A percentile compares a stretch with the other conserved stretches of the same genome.
These are phyloP conservation scores for Phytophthora podocarpi DNA, from an alignment of 352 stramenopile genomes.

Conservation along the genomic window DNA sequence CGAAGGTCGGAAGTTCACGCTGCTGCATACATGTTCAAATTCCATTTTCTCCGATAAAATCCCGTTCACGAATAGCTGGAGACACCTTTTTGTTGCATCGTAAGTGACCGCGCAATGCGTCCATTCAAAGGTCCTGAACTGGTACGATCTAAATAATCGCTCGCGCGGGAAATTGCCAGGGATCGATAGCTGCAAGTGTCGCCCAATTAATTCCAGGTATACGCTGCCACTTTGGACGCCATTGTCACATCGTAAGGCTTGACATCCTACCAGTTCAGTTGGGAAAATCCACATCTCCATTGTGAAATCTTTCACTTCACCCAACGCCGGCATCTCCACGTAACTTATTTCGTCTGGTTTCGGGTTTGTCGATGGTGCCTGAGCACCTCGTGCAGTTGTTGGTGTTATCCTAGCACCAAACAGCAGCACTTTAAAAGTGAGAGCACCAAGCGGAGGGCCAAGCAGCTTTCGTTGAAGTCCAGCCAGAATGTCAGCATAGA, in stretches of 20 bases:
- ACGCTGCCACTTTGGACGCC: slow-evolving; percentile 70
- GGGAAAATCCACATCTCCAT: slow-evolving; percentile 86
- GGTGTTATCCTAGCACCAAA: slow-evolving; percentile 52
- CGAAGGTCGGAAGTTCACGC: slow-evolving; percentile 55
- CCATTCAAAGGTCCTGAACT: slow-evolving; percentile 71
- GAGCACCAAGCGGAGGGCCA: slow-evolving; percentile 15
- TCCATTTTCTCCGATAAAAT: slow-evolving; percentile 30
- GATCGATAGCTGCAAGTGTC: slow-evolving; percentile 71
- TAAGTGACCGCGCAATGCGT: slow-evolving; percentile 73
- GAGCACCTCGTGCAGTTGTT: slow-evolving; percentile 15
- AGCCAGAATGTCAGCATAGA: slow-evolving; percentile 77
- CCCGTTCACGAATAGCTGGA: slow-evolving; percentile 70
- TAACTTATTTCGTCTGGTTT: slow-evolving; percentile 71
- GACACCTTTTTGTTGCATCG: slow-evolving; percentile 17
- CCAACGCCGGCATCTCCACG: slow-evolving; percentile 66
- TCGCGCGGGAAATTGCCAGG: slow-evolving; percentile 77
- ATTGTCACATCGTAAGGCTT: slow-evolving; percentile 78
- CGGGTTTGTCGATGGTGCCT: slow-evolving; percentile 19
- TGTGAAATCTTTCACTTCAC: slow-evolving; percentile 68
- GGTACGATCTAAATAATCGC: slow-evolving; percentile 57
- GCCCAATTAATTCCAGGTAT: slow-evolving; percentile 74
- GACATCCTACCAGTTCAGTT: slow-evolving; percentile 61
- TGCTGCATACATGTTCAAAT: slow-evolving; percentile 51
- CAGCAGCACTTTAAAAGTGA: slow-evolving; percentile 61
- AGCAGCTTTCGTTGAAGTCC: slow-evolving; percentile 68